A percentile compares a stretch with the other conserved stretches of the same genome.
These are phyloP conservation scores for Penicillium robsamsonii DNA, from an alignment of 495 filamentous ascomycete species.

Conservation along the genomic window DNA sequence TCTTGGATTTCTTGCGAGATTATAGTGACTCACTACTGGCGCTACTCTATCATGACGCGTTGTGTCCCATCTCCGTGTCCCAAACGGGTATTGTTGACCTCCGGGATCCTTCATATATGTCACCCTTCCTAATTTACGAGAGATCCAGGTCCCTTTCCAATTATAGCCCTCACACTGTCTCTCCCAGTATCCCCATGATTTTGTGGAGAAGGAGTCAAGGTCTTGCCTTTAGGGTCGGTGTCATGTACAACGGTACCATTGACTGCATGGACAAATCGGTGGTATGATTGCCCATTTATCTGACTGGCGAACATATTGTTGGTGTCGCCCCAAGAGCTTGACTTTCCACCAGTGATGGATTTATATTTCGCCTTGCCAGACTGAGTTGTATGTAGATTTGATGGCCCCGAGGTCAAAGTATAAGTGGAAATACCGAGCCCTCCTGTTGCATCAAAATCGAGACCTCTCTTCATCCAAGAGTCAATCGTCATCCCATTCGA, in stretches of 20 bases:
- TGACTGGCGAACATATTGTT: neutral
- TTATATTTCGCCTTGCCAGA: neutral
- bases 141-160: neutral
- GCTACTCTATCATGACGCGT: neutral
- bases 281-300: neutral
- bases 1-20: neutral
- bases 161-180: neutral
- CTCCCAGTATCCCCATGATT: neutral
- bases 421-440: neutral
- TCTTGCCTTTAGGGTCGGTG: neutral
- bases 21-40: neutral
- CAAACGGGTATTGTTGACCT: too few relatives aligned
- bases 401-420: neutral
- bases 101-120: neutral
- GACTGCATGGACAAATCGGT: neutral
- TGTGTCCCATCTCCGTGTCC: neutral
- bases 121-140: neutral
- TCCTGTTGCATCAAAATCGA: neutral
- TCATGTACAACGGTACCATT: neutral
- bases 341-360: neutral
- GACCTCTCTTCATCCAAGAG: neutral
- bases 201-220: neutral
- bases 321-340: neutral
- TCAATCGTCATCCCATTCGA: neutral
- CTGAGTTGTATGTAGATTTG: neutral